A percentile compares a stretch with the other conserved stretches of the same genome.
Evolutionary conservation across 2,329 filamentous ascomycete species (phyloP).

Genomic region (Geoglossum cookeanum): DNA sequence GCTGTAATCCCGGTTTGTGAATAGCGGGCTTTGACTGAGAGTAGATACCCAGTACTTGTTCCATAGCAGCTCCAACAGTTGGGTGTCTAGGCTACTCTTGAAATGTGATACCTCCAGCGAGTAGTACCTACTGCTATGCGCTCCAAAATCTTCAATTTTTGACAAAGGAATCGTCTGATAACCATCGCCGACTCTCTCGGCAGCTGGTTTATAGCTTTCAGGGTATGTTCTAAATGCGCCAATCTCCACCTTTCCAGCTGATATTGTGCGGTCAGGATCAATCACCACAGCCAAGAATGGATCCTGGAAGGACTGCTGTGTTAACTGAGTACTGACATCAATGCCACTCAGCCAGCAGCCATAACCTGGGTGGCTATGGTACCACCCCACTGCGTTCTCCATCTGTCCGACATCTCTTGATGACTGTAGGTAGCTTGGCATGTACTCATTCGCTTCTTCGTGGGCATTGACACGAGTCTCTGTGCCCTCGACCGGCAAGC

Average conservation of each 20-base stretch:
- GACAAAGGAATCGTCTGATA: slow-evolving; percentile 70
- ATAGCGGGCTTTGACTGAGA: slow-evolving; percentile 71
- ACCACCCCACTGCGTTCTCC: slow-evolving; percentile 96
- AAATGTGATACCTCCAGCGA: slow-evolving; percentile 79
- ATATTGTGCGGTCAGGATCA: slow-evolving; percentile 88
- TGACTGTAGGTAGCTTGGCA: slow-evolving; percentile 64
- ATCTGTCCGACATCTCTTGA: slow-evolving; percentile 57
- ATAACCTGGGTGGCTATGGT: slow-evolving; percentile 93
- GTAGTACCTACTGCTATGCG: slow-evolving; percentile 82
- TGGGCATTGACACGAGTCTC: slow-evolving; percentile 95
- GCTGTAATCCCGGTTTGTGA: slow-evolving; percentile 82
- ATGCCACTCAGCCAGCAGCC: slow-evolving; percentile 97
- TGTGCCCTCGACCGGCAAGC: slow-evolving; percentile 90
- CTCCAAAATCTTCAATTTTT: slow-evolving; percentile 91
- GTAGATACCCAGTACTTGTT: slow-evolving; percentile 99
- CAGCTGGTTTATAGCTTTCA: slow-evolving; percentile 43
- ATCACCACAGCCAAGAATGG: slow-evolving; percentile 93
- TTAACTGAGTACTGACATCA: slow-evolving; percentile 72
- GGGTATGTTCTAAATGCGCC: slow-evolving; percentile 90
- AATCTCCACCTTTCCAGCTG: slow-evolving; percentile 88
- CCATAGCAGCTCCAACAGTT: slow-evolving; percentile 78
- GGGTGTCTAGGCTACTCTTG: slow-evolving; percentile 78
- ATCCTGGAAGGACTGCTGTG: slow-evolving; percentile 71
- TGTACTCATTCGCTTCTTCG: slow-evolving; percentile 91
- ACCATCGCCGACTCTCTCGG: slow-evolving; percentile 29